Base-by-base conservation (phyloP, 208 protist genomes). In the Trypanosoma caninum region DNA sequence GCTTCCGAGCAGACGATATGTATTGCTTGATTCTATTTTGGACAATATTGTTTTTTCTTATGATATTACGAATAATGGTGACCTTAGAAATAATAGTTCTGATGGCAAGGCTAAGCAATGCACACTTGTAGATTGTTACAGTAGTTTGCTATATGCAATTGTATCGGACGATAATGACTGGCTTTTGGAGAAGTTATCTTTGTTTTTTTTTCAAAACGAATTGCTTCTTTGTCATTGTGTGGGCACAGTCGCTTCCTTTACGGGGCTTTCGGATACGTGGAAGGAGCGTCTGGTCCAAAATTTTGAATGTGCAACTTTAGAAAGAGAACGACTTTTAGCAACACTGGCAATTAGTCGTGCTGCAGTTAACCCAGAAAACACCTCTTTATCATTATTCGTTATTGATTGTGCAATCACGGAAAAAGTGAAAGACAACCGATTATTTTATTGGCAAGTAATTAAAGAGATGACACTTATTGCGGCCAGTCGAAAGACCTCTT, bases 401-500 rank as follows among this genome's bases (percentile, higher is more conserved):
- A 45, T 72, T 28, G 33, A 60, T 52, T 62, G 65, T 34, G 78
- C 78, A 10, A 25, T 56, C 2, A 62, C 54, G 20, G 20, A 58
- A 4, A n/a, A n/a, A n/a, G n/a, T n/a, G n/a, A 50, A 40, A 33
- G 60, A 63, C 27, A 69, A 74, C 51, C 47, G 65, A 9, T 67
- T 69, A 52, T 67, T 80, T 44, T 83, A 78, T 59, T 69, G 82
- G 64, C 78, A 69, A 50, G 70, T 69, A 20, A 46, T 88, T 13
- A 76, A 74, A 23, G 63, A 70, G 30, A 68, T 65, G 2, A 63
- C 69, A 22, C 46, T 65, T 10, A 37, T 62, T n/a, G 63, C 74
- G 1, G 61, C 62, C 13, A 10, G 59, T 4, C 60, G 20, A 10
- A 9, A 56, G 20, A 18, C 20, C 28, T 79, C 69, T 8, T 54